A percentile compares a stretch with the other conserved stretches of the same genome.
Evolutionary conservation across 352 stramenopile species (phyloP).

Genomic region (Phytophthora ohioensis): DNA sequence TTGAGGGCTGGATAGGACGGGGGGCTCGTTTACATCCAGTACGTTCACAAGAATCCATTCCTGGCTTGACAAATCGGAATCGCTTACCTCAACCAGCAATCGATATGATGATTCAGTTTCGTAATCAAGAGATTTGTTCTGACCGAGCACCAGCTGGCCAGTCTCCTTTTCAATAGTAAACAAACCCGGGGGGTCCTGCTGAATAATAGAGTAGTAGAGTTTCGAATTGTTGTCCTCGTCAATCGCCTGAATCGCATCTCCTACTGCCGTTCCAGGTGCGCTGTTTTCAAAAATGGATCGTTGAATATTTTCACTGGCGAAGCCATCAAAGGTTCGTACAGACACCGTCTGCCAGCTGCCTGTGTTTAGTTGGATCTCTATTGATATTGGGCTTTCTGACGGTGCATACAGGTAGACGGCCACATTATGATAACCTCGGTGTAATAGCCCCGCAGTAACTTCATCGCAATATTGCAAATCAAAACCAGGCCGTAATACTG

Average conservation of each 20-base stretch:
- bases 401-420: slow-evolving; percentile 25
- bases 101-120: slow-evolving; percentile 20
- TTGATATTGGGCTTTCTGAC: slow-evolving; percentile 10
- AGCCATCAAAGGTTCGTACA: slow-evolving; percentile 3
- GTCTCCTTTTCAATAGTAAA: slow-evolving; percentile 23
- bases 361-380: slow-evolving; percentile 23
- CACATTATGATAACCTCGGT: slow-evolving; percentile 23
- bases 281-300: slow-evolving; percentile 35
- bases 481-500: slow-evolving; percentile 23
- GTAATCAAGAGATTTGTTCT: slow-evolving; percentile 23
- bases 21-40: slow-evolving; percentile 36
- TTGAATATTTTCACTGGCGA: slow-evolving; percentile 12
- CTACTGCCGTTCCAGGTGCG: slow-evolving; percentile 11
- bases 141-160: slow-evolving; percentile 22
- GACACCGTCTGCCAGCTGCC: slow-evolving; percentile 25
- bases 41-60: slow-evolving; percentile 24
- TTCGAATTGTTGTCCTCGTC: slow-evolving; percentile 30
- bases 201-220: slow-evolving; percentile 21
- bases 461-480: slow-evolving; percentile 27
- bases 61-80: slow-evolving; percentile 15
- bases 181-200: slow-evolving; percentile 22
- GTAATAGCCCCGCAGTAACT: slow-evolving; percentile 11
- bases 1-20: slow-evolving; percentile 29
- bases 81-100: slow-evolving; percentile 22
- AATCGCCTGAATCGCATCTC: slow-evolving; percentile 22